Evolutionary conservation across 2,329 filamentous ascomycete genomes (phyloP).

Genomic region (Diaporthe australafricana): DNA sequence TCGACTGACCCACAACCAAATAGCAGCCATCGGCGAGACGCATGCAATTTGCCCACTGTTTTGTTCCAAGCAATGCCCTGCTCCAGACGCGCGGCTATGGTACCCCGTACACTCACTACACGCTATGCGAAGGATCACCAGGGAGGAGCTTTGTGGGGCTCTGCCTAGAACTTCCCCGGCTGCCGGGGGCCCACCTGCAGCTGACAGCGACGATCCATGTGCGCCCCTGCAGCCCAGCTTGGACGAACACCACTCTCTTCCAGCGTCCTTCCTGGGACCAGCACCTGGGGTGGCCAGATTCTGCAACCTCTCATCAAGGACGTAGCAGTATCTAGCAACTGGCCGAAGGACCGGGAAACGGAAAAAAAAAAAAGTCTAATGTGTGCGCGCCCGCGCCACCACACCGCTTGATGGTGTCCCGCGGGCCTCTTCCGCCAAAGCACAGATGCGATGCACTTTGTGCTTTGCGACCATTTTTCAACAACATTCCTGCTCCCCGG

Average conservation of each 20-base stretch:
- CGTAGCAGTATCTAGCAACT: background rate
- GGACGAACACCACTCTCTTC: slow-evolving; percentile 23
- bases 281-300: background rate
- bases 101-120: background rate
- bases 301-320: background rate
- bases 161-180: slow-evolving; percentile 19
- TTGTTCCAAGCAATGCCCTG: background rate
- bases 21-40: background rate
- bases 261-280: background rate
- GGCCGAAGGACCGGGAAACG: background rate
- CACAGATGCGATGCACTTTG: background rate
- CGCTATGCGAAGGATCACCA: background rate
- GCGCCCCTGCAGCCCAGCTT: slow-evolving; percentile 21
- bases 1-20: background rate
- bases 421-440: slow-evolving; percentile 14
- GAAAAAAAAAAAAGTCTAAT: background rate
- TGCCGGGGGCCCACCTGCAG: slow-evolving; percentile 18
- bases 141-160: slow-evolving; percentile 25
- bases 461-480: background rate
- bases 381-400: background rate
- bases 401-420: background rate
- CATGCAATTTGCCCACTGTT: background rate
- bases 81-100: slow-evolving; percentile 20
- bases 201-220: slow-evolving; percentile 28
- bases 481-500: background rate